These are phyloP conservation scores for Scenedesmus sp. DNA, from an alignment of 163 green algal genomes.

Conservation along the genomic window DNA sequence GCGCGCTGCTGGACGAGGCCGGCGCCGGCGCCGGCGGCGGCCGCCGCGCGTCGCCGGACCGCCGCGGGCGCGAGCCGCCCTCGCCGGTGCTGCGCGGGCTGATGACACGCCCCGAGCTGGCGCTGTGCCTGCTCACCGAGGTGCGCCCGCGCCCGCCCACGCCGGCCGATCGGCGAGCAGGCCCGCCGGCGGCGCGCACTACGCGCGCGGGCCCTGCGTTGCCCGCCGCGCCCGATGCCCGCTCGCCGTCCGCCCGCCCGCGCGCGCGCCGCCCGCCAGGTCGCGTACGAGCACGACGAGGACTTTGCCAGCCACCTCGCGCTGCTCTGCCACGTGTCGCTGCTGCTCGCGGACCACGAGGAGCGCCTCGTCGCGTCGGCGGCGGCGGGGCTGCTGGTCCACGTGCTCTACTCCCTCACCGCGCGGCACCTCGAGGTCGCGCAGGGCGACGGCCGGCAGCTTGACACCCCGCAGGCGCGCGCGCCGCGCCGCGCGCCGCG, in stretches of 20 bases:
- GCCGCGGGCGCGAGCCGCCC: not conserved
- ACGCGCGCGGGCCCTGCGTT: too few species aligned
- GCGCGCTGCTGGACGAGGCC: too few species aligned
- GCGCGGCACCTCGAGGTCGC: conserved; percentile 41
- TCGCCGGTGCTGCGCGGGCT: conserved; percentile 33
- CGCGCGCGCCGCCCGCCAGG: conserved; percentile 57
- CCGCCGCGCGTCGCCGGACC: not conserved
- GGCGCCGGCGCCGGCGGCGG: too few species aligned
- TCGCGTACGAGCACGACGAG: conserved; percentile 91
- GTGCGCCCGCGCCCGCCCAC: conserved; percentile 45
- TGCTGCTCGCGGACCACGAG: conserved; percentile 67
- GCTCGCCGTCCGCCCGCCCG: too few species aligned
- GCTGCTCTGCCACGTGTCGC: conserved; percentile 79
- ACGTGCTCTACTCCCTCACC: conserved; percentile 75
- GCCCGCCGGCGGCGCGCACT: not conserved
- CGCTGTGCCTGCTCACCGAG: conserved; percentile 88
- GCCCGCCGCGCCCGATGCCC: not conserved
- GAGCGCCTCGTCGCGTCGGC: conserved; percentile 54
- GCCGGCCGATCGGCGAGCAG: too few species aligned
- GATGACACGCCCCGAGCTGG: conserved; percentile 81
- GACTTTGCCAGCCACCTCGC: conserved; percentile 86
- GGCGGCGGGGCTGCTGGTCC: conserved; percentile 69
- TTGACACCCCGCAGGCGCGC: conserved; percentile 20
- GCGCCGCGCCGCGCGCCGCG: too few species aligned
- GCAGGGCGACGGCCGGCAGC: conserved; percentile 50